Conservation (phyloP, 805 yeast species). For the Saccharomycopsis olivae region DNA sequence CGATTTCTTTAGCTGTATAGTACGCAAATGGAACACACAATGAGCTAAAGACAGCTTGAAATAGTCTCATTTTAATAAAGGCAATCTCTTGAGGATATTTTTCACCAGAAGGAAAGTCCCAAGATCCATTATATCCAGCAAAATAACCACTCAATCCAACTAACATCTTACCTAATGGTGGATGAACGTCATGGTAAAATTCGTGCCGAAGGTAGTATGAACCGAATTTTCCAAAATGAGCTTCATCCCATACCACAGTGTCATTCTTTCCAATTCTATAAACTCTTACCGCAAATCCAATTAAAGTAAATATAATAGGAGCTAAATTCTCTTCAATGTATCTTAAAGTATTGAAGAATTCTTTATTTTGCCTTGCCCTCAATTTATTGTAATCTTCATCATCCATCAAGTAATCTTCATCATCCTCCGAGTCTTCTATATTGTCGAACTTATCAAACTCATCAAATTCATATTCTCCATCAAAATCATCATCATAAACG, state of each 20-base stretch:
- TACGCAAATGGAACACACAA: constrained; percentile 81
- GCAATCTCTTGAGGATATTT: constrained; percentile 65
- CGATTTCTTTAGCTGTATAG: constrained; percentile 64
- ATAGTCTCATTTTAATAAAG: constrained; percentile 74
- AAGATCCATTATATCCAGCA: constrained; percentile 83
- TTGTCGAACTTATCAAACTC: constrained; percentile 3
- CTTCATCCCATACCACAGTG: constrained; percentile 70
- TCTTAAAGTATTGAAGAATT: neutral
- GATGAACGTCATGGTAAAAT: constrained; percentile 93
- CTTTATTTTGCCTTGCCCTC: neutral
- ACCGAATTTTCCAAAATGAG: constrained; percentile 91
- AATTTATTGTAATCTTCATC: neutral
- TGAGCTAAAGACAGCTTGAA: constrained; percentile 77
- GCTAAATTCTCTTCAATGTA: constrained; percentile 28
- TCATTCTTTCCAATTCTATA: constrained; percentile 60
- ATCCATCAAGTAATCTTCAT: neutral
- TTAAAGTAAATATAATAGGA: constrained; percentile 51
- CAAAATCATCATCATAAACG: constrained; percentile 5
- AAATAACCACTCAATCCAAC: constrained; percentile 79
- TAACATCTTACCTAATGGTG: constrained; percentile 90
- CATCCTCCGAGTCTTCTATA: neutral
- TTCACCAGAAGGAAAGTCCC: constrained; percentile 77
- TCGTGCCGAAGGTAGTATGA: constrained; percentile 80
- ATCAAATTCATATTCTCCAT: constrained; percentile 2
- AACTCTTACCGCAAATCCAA: constrained; percentile 65